These are phyloP conservation scores for Trichoderma koningii DNA, from an alignment of 2,329 filamentous ascomycete species.

Conservation along the genomic window DNA sequence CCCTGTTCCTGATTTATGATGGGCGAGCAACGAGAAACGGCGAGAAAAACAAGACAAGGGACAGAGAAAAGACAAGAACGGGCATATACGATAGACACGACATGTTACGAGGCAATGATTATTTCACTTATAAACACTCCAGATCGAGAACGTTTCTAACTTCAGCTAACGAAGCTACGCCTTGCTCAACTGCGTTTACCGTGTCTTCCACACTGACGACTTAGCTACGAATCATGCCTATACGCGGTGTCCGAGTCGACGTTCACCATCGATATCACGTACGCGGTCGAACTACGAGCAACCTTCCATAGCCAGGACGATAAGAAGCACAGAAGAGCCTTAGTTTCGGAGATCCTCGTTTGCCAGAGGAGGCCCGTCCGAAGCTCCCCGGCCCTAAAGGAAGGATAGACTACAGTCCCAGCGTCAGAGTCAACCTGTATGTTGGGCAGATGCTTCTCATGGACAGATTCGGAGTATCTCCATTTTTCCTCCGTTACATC, in stretches of 20 bases:
- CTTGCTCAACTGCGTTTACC: neutral
- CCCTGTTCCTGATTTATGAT: conserved; percentile 38
- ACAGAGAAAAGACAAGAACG: neutral
- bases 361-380: too few species aligned
- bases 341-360: too few species aligned
- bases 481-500: neutral
- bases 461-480: neutral
- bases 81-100: conserved; percentile 14
- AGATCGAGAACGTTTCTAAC: neutral
- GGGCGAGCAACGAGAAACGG: neutral
- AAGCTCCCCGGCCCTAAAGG: neutral
- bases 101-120: conserved; percentile 17
- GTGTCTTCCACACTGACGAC: neutral
- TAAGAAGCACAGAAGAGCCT: too few species aligned
- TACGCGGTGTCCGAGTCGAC: too few species aligned
- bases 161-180: neutral
- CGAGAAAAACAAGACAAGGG: too few species aligned
- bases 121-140: neutral
- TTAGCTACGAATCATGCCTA: neutral
- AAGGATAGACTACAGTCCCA: neutral
- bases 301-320: too few species aligned
- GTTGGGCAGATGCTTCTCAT: too few species aligned
- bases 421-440: too few species aligned
- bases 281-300: too few species aligned
- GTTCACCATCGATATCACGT: too few species aligned